Evolutionary conservation across 257 asterid species (phyloP).

Genomic region (Handroanthus guayacan): DNA sequence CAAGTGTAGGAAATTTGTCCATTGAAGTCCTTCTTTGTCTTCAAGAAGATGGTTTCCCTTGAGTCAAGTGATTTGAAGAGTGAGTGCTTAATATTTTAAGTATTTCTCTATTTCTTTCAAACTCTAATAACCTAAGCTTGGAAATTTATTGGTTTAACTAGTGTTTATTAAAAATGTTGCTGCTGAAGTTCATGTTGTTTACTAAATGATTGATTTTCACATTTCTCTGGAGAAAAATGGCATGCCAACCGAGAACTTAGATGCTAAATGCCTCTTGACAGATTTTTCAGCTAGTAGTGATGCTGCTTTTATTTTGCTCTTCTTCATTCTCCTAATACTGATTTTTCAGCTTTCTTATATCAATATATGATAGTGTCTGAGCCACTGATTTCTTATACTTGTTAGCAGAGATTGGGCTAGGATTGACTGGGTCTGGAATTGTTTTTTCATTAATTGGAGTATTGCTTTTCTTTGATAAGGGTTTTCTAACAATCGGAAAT

Average conservation of each 20-base stretch:
- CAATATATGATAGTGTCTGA: neutral
- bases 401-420: constrained; percentile 51
- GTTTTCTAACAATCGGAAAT: constrained; percentile 49
- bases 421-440: constrained; percentile 48
- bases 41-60: constrained; percentile 44
- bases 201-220: neutral
- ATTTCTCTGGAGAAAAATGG: neutral
- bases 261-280: neutral
- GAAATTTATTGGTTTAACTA: neutral
- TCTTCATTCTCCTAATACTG: neutral
- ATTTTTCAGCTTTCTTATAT: constrained; percentile 3
- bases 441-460: constrained; percentile 42
- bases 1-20: neutral
- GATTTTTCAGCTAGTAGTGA: neutral
- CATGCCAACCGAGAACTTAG: neutral
- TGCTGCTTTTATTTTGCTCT: neutral
- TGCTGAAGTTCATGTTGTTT: neutral
- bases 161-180: neutral
- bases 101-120: neutral
- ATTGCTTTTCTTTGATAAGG: constrained; percentile 44
- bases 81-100: constrained; percentile 32
- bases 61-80: constrained; percentile 50
- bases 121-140: neutral
- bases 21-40: neutral
- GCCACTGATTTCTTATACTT: neutral